These are phyloP conservation scores for Tolypocladium nubicola DNA, from an alignment of 2,329 filamentous ascomycete genomes.

Conservation along the genomic window DNA sequence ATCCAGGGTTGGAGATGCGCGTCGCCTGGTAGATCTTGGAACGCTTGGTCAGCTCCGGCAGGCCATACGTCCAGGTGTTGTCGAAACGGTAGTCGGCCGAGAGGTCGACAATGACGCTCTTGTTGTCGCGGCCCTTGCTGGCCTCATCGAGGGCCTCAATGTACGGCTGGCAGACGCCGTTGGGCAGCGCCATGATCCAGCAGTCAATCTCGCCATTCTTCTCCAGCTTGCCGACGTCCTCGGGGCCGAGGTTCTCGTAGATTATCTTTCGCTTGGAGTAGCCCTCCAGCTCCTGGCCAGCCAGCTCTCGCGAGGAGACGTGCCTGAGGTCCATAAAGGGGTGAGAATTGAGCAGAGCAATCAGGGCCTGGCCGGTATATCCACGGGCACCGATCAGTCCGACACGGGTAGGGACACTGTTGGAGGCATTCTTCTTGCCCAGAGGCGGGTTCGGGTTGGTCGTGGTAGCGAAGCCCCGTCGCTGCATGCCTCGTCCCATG, in stretches of 20 bases:
- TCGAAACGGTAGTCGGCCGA: constrained; percentile 97
- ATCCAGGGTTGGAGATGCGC: constrained; percentile 86
- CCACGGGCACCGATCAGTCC: constrained; percentile 86
- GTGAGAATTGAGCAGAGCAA: constrained; percentile 78
- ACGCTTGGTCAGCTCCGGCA: constrained; percentile 75
- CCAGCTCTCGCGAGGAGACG: constrained; percentile 88
- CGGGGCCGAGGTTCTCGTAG: constrained; percentile 81
- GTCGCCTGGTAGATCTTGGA: constrained; percentile 66
- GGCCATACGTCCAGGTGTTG: constrained; percentile 69
- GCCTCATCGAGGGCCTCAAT: constrained; percentile 76
- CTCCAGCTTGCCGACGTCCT: constrained; percentile 79
- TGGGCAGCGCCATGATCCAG: constrained; percentile 96
- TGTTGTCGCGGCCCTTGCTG: constrained; percentile 39
- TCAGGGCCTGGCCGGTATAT: constrained; percentile 71
- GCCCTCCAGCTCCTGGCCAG: constrained; percentile 74
- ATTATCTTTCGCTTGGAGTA: constrained; percentile 87
- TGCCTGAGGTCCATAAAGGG: constrained; percentile 82
- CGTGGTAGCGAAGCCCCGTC: constrained; percentile 11
- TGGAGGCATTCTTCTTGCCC: constrained; percentile 79
- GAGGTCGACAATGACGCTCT: constrained; percentile 79
- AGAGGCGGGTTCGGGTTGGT: constrained; percentile 72
- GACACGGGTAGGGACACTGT: constrained; percentile 65
- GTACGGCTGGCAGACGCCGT: constrained; percentile 88
- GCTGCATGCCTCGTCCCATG: constrained; percentile 8
- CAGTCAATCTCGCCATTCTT: constrained; percentile 79